Base-by-base conservation (phyloP, 2,329 filamentous ascomycete species). In the Fusarium sp. region DNA sequence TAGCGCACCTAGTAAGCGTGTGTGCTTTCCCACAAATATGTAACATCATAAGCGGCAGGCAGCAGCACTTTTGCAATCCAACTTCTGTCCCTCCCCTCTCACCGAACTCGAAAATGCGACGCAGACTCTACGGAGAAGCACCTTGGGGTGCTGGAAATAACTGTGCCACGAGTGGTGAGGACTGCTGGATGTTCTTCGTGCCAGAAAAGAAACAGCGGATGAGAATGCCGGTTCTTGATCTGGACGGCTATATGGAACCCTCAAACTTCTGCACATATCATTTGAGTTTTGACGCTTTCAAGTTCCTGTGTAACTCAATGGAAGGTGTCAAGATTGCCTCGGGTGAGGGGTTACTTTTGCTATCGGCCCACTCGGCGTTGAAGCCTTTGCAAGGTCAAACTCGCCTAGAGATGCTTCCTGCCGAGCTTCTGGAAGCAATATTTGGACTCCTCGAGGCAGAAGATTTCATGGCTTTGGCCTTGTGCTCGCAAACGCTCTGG, bases 401-500 rank as follows among this genome's bases (percentile, higher is more conserved):
- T 1, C 3, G 5, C 1, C 12, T 73, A 3, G 62, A 73, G 31
- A 24, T 12, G 18, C 49, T 73, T 3, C 71, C 66, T 2, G 2
- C 36, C 6, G 71, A 73, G 15, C 41, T 73, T 0, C 12, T 64
- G 5, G 13, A 11, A 7, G 7, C 5, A 2, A 33, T 73, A 10
- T 59, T 64, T 6, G 17, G 11, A 6, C 11, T 36, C 1, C 41
- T 63, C 17, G 7, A 48, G 3, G 11, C 51, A 2, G n/a, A 36
- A 4, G 55, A 66, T 0, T 24, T 48, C 1, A 20, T 70, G 18
- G 24, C 64, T 7, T 51, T 73, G 7, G 26, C 54, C 6, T 36
- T 73, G 15, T 63, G 65, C 33, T 73, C 69, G 7, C 54, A 36
- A 6, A 20, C n/a, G 4, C 45, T 73, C 5, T 73, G 66, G 66